These are phyloP conservation scores for Picea abies DNA, from an alignment of 83 land plant genomes.

Conservation along the genomic window DNA sequence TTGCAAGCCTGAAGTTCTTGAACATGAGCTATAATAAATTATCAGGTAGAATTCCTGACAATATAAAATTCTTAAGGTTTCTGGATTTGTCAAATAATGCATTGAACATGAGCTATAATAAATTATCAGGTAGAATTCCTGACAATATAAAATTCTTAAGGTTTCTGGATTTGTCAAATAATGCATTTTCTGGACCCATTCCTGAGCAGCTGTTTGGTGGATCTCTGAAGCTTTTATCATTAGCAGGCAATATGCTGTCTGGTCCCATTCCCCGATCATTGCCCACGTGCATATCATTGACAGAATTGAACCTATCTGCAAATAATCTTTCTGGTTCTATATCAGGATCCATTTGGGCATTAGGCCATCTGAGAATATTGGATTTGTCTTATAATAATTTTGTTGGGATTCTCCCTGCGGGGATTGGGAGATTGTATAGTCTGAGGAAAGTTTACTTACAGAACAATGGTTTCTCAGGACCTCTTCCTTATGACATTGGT, in stretches of 20 bases:
- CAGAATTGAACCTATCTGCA: conserved; percentile 42
- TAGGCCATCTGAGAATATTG: conserved; percentile 41
- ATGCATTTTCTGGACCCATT: conserved; percentile 59
- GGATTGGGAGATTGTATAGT: conserved; percentile 29
- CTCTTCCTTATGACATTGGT: conserved; percentile 48
- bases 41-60: conserved; percentile 46
- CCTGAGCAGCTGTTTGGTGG: conserved; percentile 31
- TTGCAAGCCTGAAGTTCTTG: conserved; percentile 35
- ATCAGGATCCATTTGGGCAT: conserved; percentile 27
- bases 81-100: conserved; percentile 55
- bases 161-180: too few relatives aligned
- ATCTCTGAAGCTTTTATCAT: conserved; percentile 16
- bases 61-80: conserved; percentile 49
- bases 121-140: too few relatives aligned
- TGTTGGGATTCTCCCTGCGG: conserved; percentile 43
- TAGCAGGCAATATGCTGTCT: conserved; percentile 43
- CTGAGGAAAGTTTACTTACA: conserved; percentile 43
- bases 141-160: too few relatives aligned
- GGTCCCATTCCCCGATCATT: conserved; percentile 56
- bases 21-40: conserved; percentile 66
- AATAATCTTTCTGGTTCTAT: conserved; percentile 45
- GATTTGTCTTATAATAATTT: conserved; percentile 59
- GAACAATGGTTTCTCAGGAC: conserved; percentile 48
- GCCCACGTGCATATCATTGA: conserved; percentile 25
- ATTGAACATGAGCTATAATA: too few relatives aligned